These are phyloP conservation scores for Mycena indigotica DNA, from an alignment of 768 basidiomycete species.

Conservation along the genomic window DNA sequence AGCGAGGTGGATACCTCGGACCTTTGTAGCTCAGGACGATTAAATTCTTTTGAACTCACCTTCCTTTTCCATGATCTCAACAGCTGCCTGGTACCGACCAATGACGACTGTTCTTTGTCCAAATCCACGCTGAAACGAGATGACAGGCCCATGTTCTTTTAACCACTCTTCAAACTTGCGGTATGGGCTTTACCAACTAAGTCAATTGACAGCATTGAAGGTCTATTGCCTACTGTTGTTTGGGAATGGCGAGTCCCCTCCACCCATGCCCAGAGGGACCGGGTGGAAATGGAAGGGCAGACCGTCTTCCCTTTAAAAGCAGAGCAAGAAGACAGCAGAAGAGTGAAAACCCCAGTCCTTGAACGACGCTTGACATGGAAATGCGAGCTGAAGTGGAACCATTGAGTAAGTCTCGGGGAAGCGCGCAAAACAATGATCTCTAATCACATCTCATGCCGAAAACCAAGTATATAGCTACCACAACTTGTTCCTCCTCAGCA, in stretches of 20 bases:
- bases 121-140: constrained; percentile 55
- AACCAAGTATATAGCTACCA: constrained; percentile 7
- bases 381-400: not conserved
- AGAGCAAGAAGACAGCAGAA: too few species aligned
- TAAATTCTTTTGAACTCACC: constrained; percentile 39
- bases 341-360: too few species aligned
- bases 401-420: not conserved
- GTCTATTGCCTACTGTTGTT: constrained; percentile 35
- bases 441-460: not conserved
- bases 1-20: constrained; percentile 34
- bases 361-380: not conserved
- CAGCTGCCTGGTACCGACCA: constrained; percentile 55
- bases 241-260: constrained; percentile 43
- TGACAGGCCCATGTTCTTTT: constrained; percentile 61
- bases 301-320: too few species aligned
- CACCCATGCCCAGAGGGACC: constrained; percentile 45
- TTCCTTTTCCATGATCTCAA: constrained; percentile 69
- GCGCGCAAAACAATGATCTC: not conserved
- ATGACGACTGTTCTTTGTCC: constrained; percentile 48
- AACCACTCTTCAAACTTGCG: constrained; percentile 62
- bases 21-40: not conserved
- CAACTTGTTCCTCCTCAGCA: constrained; percentile 26
- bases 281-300: constrained; percentile 36
- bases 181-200: constrained; percentile 38
- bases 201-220: not conserved